phyloP scores from a whole-genome alignment of 2,329 filamentous ascomycete species.

The Fusarium luffae region DNA sequence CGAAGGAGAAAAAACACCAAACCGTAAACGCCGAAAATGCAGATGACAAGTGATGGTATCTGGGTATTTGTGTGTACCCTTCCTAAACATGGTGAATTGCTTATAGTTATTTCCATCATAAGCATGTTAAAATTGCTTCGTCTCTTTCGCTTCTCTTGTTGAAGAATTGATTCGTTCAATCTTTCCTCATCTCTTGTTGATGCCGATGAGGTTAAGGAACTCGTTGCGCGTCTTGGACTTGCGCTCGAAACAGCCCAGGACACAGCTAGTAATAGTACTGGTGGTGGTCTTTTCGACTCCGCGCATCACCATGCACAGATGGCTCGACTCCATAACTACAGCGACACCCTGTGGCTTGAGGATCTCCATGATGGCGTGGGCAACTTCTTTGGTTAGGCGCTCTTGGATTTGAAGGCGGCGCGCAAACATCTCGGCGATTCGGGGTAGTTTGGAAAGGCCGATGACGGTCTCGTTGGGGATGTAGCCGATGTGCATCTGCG shows the following conservation, averaged over 20 bases:
- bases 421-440: slow-evolving; percentile 97
- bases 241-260: slow-evolving; percentile 94
- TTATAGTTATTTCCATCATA: slow-evolving; percentile 24
- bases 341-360: slow-evolving; percentile 94
- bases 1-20: slow-evolving; percentile 19
- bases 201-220: slow-evolving; percentile 82
- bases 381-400: slow-evolving; percentile 94
- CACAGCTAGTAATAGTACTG: slow-evolving; percentile 93
- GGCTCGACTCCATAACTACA: slow-evolving; percentile 96
- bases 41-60: slow-evolving; percentile 28
- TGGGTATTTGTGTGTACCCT: background rate
- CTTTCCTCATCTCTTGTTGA: slow-evolving; percentile 63
- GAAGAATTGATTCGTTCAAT: background rate
- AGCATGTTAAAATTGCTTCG: slow-evolving; percentile 33
- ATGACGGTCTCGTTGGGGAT: slow-evolving; percentile 93
- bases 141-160: background rate
- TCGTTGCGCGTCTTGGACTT: slow-evolving; percentile 95
- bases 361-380: slow-evolving; percentile 91
- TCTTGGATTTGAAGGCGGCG: slow-evolving; percentile 96
- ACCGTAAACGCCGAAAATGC: slow-evolving; percentile 33
- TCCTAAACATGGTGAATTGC: slow-evolving; percentile 35
- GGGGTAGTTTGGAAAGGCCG: slow-evolving; percentile 92
- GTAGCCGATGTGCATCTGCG: slow-evolving; percentile 97
- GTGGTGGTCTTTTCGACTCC: slow-evolving; percentile 93
- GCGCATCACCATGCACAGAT: slow-evolving; percentile 98